These are phyloP conservation scores for Hypoxylon fragiforme DNA, from an alignment of 495 filamentous ascomycete species.

Conservation along the genomic window DNA sequence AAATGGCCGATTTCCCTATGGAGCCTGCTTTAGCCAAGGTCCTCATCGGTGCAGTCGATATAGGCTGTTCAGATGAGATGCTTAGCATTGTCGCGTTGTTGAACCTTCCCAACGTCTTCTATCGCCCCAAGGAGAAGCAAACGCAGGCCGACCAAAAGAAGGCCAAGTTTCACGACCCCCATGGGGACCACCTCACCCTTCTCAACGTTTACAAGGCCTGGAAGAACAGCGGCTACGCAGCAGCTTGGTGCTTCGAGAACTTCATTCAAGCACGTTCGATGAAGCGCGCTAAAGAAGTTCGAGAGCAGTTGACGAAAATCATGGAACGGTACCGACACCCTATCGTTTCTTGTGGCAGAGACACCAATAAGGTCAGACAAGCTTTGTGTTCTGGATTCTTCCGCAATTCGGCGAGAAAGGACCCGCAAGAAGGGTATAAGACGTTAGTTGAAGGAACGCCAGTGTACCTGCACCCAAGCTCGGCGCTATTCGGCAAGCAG, in stretches of 20 bases:
- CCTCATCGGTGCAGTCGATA: slow-evolving; percentile 81
- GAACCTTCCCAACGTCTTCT: slow-evolving; percentile 81
- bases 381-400: slow-evolving; percentile 94
- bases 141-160: slow-evolving; percentile 96
- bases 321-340: slow-evolving; percentile 85
- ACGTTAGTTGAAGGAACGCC: slow-evolving; percentile 93
- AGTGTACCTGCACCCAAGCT: slow-evolving; percentile 89
- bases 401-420: slow-evolving; percentile 91
- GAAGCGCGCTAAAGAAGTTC: slow-evolving; percentile 85
- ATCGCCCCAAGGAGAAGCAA: slow-evolving; percentile 95
- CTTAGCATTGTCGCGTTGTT: slow-evolving; percentile 96
- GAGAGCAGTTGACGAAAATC: slow-evolving; percentile 88
- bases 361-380: slow-evolving; percentile 87
- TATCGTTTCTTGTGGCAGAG: slow-evolving; percentile 79
- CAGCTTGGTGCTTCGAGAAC: slow-evolving; percentile 95
- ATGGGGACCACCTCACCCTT: slow-evolving; percentile 90
- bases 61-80: slow-evolving; percentile 90
- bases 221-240: slow-evolving; percentile 79
- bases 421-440: slow-evolving; percentile 95
- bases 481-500: slow-evolving; percentile 91
- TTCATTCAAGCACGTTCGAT: slow-evolving; percentile 93
- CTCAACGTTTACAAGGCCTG: slow-evolving; percentile 97
- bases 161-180: slow-evolving; percentile 92
- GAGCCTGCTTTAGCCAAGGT: slow-evolving; percentile 85
- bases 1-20: slow-evolving; percentile 98